These are phyloP conservation scores for Carnegiea gigantea DNA, from an alignment of 179 eudicot species.

Conservation along the genomic window DNA sequence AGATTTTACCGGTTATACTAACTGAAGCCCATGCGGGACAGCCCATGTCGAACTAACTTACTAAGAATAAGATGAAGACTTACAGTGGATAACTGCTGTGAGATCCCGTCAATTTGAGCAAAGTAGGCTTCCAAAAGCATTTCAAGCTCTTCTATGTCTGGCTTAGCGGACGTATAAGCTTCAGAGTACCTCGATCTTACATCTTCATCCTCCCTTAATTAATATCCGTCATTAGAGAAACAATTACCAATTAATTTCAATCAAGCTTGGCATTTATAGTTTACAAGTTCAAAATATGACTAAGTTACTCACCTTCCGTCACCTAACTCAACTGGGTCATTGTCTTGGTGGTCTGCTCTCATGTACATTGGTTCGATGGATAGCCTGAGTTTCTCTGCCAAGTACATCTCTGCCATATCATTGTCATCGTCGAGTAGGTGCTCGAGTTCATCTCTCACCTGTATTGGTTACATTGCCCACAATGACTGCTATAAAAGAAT, in stretches of 20 bases:
- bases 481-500: neutral
- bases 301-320: slow-evolving; percentile 32
- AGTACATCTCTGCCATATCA: slow-evolving; percentile 99
- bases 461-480: slow-evolving; percentile 12
- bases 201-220: neutral
- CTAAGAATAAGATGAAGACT: neutral
- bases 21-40: too few species aligned
- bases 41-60: too few species aligned
- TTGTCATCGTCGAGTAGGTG: slow-evolving; percentile 54
- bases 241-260: neutral
- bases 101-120: slow-evolving; percentile 90
- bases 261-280: neutral
- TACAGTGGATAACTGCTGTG: slow-evolving; percentile 39
- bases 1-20: too few species aligned
- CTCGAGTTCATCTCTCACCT: slow-evolving; percentile 98
- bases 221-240: too few species aligned
- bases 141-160: slow-evolving; percentile 80
- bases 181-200: neutral
- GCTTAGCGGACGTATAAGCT: slow-evolving; percentile 19
- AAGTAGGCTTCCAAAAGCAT: slow-evolving; percentile 98
- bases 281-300: neutral
- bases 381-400: slow-evolving; percentile 69
- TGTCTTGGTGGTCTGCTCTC: slow-evolving; percentile 20
- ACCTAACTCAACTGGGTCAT: slow-evolving; percentile 28
- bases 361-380: slow-evolving; percentile 44